Conservation (phyloP, 1,139 yeast species). For the Kodamaea fungicola region DNA sequence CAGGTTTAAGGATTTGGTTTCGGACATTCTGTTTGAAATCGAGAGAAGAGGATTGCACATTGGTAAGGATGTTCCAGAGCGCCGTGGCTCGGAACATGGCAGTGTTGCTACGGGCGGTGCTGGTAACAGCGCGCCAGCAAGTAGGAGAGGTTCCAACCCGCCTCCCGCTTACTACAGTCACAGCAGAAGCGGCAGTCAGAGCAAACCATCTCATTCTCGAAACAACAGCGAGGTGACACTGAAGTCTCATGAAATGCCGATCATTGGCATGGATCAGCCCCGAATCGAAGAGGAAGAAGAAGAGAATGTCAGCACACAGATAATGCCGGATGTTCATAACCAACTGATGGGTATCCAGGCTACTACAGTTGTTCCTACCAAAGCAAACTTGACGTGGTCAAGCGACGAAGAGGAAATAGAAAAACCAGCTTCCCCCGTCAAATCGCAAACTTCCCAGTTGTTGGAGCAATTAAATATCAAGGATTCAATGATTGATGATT, state of each 20-base stretch:
- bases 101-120: not conserved
- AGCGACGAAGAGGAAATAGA: slow-evolving; percentile 66
- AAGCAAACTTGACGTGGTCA: slow-evolving; percentile 78
- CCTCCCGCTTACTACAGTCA: not conserved
- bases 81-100: not conserved
- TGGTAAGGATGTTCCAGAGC: slow-evolving; percentile 4
- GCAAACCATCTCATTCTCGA: not conserved
- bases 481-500: slow-evolving; percentile 10
- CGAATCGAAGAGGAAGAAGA: slow-evolving; percentile 6
- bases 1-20: slow-evolving; percentile 84
- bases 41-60: slow-evolving; percentile 66
- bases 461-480: slow-evolving; percentile 5
- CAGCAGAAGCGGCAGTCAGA: not conserved
- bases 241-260: not conserved
- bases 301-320: slow-evolving; percentile 2
- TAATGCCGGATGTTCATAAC: slow-evolving; percentile 14
- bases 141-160: not conserved
- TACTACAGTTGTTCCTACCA: slow-evolving; percentile 69
- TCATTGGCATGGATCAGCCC: slow-evolving; percentile 1
- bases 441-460: slow-evolving; percentile 5
- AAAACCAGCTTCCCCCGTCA: slow-evolving; percentile 6
- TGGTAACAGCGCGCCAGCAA: slow-evolving; percentile 2
- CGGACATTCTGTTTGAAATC: slow-evolving; percentile 84
- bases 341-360: slow-evolving; percentile 49
- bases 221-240: slow-evolving; percentile 3